Conservation (phyloP, 148 eudicot genomes). For the Vaccinium macrocarpon region DNA sequence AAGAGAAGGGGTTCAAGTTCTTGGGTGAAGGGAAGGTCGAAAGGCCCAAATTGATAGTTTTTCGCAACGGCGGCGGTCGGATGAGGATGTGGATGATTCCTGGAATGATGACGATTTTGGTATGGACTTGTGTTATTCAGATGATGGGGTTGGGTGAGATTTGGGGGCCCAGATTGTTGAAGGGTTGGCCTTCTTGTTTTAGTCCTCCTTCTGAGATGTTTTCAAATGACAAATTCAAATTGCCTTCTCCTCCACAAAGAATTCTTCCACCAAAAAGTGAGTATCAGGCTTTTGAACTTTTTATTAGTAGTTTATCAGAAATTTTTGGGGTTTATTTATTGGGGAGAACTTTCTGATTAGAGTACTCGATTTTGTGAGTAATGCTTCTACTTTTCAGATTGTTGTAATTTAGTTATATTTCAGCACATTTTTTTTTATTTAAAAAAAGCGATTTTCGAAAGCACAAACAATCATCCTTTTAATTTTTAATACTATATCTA, state of each 20-base stretch:
- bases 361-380: background rate
- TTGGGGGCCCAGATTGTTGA: slow-evolving; percentile 57
- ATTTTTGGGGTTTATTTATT: background rate
- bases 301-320: background rate
- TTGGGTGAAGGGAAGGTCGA: slow-evolving; percentile 32
- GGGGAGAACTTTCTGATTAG: background rate
- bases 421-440: background rate
- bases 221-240: slow-evolving; percentile 16
- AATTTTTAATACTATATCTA: background rate
- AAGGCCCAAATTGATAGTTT: slow-evolving; percentile 38
- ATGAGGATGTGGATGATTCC: slow-evolving; percentile 45
- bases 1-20: slow-evolving; percentile 29
- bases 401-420: background rate
- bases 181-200: slow-evolving; percentile 56
- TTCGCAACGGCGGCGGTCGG: slow-evolving; percentile 27
- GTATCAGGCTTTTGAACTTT: slow-evolving; percentile 13
- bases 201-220: slow-evolving; percentile 22
- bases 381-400: background rate
- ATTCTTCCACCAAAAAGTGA: slow-evolving; percentile 58
- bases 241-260: slow-evolving; percentile 19
- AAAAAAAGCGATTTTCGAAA: background rate
- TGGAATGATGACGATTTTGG: slow-evolving; percentile 40
- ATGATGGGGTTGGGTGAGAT: slow-evolving; percentile 39
- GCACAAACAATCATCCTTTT: background rate
- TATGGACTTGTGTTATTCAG: slow-evolving; percentile 46